Conservation (phyloP, 176 grass and related monocot species). For the Aegilops umbellulata region DNA sequence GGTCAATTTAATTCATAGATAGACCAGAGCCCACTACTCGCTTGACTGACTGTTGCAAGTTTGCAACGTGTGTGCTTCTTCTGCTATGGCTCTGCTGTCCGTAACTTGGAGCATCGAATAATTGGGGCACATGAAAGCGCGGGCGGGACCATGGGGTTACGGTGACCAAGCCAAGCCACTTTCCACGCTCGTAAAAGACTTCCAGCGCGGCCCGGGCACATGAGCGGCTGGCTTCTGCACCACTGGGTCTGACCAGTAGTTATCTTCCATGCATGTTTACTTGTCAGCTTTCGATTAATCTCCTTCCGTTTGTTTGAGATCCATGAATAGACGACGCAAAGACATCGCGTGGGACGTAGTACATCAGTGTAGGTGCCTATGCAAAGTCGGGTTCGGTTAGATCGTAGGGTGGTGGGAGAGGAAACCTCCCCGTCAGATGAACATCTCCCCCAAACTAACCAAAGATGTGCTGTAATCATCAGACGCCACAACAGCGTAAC, state of each 20-base stretch:
- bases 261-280: neutral
- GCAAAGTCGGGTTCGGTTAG: too few relatives aligned
- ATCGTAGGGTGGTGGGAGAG: neutral
- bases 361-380: too few relatives aligned
- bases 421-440: neutral
- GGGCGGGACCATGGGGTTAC: neutral
- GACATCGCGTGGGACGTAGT: neutral
- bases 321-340: neutral
- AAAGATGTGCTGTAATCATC: neutral
- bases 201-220: neutral
- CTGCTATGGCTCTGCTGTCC: neutral
- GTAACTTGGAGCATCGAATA: neutral
- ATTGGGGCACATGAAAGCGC: neutral
- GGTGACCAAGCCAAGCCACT: neutral
- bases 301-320: neutral
- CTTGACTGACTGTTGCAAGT: neutral
- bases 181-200: neutral
- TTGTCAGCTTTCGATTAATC: neutral
- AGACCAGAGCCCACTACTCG: neutral
- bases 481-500: neutral
- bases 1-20: neutral
- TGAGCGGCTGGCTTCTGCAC: neutral
- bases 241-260: neutral
- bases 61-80: neutral
- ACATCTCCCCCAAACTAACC: neutral